Evolutionary conservation across 192 early-diverging fungal genomes (phyloP).

Genomic region (Pilobolus umbonatus): DNA sequence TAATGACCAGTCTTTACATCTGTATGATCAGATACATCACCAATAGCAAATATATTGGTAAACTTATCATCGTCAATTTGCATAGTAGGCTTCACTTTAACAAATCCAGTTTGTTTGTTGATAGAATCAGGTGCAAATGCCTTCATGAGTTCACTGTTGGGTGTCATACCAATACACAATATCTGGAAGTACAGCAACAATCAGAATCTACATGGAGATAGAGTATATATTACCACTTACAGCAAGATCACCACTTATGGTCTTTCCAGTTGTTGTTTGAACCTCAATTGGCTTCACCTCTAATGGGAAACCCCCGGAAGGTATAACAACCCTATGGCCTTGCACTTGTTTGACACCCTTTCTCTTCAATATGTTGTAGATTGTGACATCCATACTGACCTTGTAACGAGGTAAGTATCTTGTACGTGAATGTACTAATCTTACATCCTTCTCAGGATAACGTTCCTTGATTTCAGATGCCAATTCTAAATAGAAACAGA

Average conservation of each 20-base stretch:
- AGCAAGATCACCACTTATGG: constrained; percentile 41
- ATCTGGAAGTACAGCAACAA: constrained; percentile 46
- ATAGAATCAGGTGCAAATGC: constrained; percentile 49
- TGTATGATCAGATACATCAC: constrained; percentile 59
- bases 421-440: constrained; percentile 57
- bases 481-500: constrained; percentile 42
- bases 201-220: neutral
- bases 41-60: constrained; percentile 68
- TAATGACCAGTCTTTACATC: constrained; percentile 38
- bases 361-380: constrained; percentile 46
- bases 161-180: constrained; percentile 67
- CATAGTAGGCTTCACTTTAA: constrained; percentile 64
- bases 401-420: constrained; percentile 57
- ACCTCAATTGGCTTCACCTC: constrained; percentile 43
- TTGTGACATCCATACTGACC: constrained; percentile 47
- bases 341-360: constrained; percentile 38
- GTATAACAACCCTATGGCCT: constrained; percentile 51
- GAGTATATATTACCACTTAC: constrained; percentile 16
- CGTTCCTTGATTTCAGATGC: constrained; percentile 68
- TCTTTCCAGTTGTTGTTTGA: constrained; percentile 38
- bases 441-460: constrained; percentile 57
- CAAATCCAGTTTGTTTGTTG: constrained; percentile 49
- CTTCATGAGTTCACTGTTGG: constrained; percentile 59
- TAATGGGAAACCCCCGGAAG: constrained; percentile 53
- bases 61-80: constrained; percentile 55